phyloP scores from a whole-genome alignment of 1,284 basidiomycete species.

The Sporisorium graminicola region DNA sequence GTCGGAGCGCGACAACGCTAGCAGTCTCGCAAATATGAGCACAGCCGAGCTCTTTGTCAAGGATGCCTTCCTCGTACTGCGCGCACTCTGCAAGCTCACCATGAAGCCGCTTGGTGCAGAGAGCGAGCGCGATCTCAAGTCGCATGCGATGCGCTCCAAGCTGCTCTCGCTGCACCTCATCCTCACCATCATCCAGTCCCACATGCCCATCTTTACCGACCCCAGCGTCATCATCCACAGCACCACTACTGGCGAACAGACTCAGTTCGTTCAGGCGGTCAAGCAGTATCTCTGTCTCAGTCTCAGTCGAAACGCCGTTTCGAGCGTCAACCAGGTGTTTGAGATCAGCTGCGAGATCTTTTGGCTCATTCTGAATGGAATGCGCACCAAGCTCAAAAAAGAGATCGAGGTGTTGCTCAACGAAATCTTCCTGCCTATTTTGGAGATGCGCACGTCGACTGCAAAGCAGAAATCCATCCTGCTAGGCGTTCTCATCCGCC shows the following conservation, averaged over 20 bases:
- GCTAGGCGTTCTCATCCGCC: conserved; percentile 63
- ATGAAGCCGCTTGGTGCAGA: conserved; percentile 68
- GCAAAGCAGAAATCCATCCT: conserved; percentile 76
- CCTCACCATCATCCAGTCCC: conserved; percentile 62
- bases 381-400: conserved; percentile 99
- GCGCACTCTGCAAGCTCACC: conserved; percentile 68
- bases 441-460: conserved; percentile 97
- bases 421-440: conserved; percentile 98
- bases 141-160: conserved; percentile 69
- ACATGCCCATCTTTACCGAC: conserved; percentile 67
- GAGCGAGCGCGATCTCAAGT: conserved; percentile 67
- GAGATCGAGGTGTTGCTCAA: conserved; percentile 98
- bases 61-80: conserved; percentile 68
- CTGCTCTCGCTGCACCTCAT: conserved; percentile 67
- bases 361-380: conserved; percentile 91
- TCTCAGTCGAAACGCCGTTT: conserved; percentile 94
- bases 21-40: conserved; percentile 56
- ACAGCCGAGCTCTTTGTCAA: conserved; percentile 67
- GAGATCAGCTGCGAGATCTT: conserved; percentile 99
- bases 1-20: conserved; percentile 59
- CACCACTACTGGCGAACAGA: conserved; percentile 67
- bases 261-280: conserved; percentile 69
- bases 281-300: conserved; percentile 80
- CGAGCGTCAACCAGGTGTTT: conserved; percentile 94
- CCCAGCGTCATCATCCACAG: conserved; percentile 64